Percentiles rank a stretch among this genome's conserved stretches.
phyloP scores from a whole-genome alignment of 306 rosid genomes.

The Ziziphus jujuba region DNA sequence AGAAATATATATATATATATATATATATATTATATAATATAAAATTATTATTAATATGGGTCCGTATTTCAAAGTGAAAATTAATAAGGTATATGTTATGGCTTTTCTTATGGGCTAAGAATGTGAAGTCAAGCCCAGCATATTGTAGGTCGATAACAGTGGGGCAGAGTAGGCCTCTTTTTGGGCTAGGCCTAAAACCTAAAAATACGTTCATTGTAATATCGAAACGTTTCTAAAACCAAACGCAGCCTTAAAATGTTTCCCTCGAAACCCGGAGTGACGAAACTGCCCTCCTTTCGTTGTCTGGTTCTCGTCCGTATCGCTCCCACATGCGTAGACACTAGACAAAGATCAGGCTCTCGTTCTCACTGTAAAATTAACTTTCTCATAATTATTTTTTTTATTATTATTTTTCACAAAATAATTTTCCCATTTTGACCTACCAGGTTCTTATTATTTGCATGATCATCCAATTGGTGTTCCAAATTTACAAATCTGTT shows the following conservation, averaged over 20 bases:
- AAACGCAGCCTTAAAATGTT: too few relatives aligned
- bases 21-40: too few relatives aligned
- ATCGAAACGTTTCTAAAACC: background rate
- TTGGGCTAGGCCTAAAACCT: too few relatives aligned
- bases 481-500: background rate
- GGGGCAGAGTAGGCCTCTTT: too few relatives aligned
- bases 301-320: background rate
- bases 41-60: too few relatives aligned
- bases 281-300: background rate
- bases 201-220: background rate
- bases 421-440: background rate
- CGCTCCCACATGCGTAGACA: background rate
- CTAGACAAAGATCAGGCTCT: background rate
- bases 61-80: too few relatives aligned
- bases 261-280: background rate
- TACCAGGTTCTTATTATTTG: background rate
- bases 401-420: background rate
- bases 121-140: too few relatives aligned
- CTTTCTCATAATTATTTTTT: background rate
- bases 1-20: too few relatives aligned
- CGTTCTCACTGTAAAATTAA: background rate
- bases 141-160: too few relatives aligned
- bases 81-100: too few relatives aligned
- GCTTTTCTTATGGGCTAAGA: too few relatives aligned
- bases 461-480: constrained; percentile 5